These are phyloP conservation scores for Cryphonectria naterciae DNA, from an alignment of 2,329 filamentous ascomycete genomes.

Conservation along the genomic window DNA sequence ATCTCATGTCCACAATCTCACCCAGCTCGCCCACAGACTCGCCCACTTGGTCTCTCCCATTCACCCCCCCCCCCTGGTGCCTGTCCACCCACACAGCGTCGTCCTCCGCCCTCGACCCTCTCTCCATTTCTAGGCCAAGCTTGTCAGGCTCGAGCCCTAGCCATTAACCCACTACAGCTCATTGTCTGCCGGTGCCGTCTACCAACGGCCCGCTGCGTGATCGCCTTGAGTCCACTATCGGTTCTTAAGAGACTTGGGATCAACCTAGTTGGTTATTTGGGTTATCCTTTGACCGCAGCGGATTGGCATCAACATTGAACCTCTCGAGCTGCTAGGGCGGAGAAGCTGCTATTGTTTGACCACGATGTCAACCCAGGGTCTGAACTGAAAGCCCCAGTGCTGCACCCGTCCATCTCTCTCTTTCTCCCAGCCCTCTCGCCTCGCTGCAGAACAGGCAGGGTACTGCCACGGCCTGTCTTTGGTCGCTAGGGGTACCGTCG, in stretches of 20 bases:
- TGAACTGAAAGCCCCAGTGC: neutral
- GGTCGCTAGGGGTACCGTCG: neutral
- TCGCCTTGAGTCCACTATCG: conserved; percentile 11
- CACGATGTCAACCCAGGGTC: neutral
- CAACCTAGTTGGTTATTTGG: conserved; percentile 10
- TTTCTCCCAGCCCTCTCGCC: neutral
- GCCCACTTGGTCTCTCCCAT: conserved; percentile 7
- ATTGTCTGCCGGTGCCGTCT: conserved; percentile 14
- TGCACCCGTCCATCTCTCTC: neutral
- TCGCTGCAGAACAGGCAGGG: neutral
- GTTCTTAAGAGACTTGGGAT: neutral
- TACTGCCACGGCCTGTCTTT: neutral
- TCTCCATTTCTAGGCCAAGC: neutral
- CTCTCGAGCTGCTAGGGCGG: neutral
- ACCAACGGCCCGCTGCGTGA: conserved; percentile 27
- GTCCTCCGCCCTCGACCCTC: neutral
- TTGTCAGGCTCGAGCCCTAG: conserved; percentile 4
- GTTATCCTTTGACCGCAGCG: conserved; percentile 5
- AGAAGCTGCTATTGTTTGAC: neutral
- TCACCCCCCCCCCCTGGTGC: neutral
- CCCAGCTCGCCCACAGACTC: conserved; percentile 7
- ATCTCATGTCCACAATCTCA: conserved; percentile 14
- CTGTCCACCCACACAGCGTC: neutral
- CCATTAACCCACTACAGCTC: conserved; percentile 5
- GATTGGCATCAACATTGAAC: neutral